phyloP scores from a whole-genome alignment of 2,329 filamentous ascomycete genomes.

The Periconia sp. region DNA sequence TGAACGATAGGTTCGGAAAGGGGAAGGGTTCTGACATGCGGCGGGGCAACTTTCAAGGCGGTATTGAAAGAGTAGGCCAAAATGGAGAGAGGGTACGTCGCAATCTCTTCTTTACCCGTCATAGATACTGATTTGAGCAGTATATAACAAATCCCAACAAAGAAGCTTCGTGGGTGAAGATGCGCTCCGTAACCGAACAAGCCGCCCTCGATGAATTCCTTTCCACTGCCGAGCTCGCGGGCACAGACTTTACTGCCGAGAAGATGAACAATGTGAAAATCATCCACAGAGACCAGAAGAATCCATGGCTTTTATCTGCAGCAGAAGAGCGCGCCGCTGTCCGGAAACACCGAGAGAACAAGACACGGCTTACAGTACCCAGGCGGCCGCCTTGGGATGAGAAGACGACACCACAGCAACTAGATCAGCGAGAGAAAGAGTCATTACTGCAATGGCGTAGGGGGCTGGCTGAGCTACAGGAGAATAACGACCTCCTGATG shows the following conservation, averaged over 20 bases:
- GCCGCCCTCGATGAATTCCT: constrained; percentile 96
- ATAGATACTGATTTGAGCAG: constrained; percentile 47
- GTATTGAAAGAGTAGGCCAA: constrained; percentile 73
- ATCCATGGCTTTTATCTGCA: constrained; percentile 87
- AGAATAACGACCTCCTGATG: constrained; percentile 93
- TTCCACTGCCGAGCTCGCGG: constrained; percentile 93
- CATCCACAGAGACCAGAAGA: constrained; percentile 94
- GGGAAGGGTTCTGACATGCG: constrained; percentile 85
- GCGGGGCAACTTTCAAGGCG: constrained; percentile 66
- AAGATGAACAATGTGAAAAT: constrained; percentile 99
- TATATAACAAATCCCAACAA: constrained; percentile 91
- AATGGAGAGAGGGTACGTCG: constrained; percentile 73
- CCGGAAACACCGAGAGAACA: constrained; percentile 84
- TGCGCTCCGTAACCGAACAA: constrained; percentile 98
- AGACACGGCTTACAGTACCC: constrained; percentile 81
- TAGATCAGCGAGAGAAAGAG: constrained; percentile 80
- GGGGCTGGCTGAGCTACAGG: constrained; percentile 88
- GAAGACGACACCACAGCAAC: constrained; percentile 79
- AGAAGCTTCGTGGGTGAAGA: constrained; percentile 97
- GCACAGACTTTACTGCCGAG: constrained; percentile 97
- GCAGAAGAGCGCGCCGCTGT: constrained; percentile 80
- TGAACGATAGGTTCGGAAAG: constrained; percentile 98
- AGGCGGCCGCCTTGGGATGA: constrained; percentile 88
- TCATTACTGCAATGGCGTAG: constrained; percentile 86
- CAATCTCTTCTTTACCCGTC: neutral